These are phyloP conservation scores for Agaricus sinodeliciosus DNA, from an alignment of 768 basidiomycete species.

Conservation along the genomic window DNA sequence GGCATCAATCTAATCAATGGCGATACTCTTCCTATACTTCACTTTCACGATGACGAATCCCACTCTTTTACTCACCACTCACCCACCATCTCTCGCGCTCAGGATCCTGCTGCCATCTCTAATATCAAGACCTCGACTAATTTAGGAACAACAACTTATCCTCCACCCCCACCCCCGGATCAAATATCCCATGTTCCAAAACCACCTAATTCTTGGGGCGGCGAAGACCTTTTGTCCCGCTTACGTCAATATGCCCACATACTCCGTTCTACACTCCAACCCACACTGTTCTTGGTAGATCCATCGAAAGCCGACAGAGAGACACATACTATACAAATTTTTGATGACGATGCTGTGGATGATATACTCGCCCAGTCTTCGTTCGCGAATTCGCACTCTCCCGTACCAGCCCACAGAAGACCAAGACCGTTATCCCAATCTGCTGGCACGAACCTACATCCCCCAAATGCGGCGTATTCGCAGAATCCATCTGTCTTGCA, in stretches of 20 bases:
- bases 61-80: slow-evolving; percentile 61
- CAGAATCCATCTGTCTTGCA: slow-evolving; percentile 73
- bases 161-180: slow-evolving; percentile 47
- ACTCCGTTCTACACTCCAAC: slow-evolving; percentile 79
- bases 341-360: slow-evolving; percentile 82
- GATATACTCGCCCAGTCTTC: slow-evolving; percentile 80
- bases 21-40: slow-evolving; percentile 79
- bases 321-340: slow-evolving; percentile 77
- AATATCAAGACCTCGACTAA: not conserved
- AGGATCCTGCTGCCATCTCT: not conserved
- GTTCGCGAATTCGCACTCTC: slow-evolving; percentile 70
- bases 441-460: slow-evolving; percentile 19
- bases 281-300: slow-evolving; percentile 84
- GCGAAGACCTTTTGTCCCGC: slow-evolving; percentile 76
- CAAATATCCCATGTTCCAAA: slow-evolving; percentile 33
- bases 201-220: slow-evolving; percentile 67
- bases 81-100: slow-evolving; percentile 23
- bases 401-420: slow-evolving; percentile 76
- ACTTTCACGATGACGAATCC: slow-evolving; percentile 98
- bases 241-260: slow-evolving; percentile 74
- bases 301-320: slow-evolving; percentile 92
- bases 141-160: slow-evolving; percentile 48
- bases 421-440: slow-evolving; percentile 56
- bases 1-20: slow-evolving; percentile 85
- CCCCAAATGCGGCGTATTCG: slow-evolving; percentile 30